Conservation (phyloP, 2,329 filamentous ascomycete species). For the Phaeomoniella chlamydospora region DNA sequence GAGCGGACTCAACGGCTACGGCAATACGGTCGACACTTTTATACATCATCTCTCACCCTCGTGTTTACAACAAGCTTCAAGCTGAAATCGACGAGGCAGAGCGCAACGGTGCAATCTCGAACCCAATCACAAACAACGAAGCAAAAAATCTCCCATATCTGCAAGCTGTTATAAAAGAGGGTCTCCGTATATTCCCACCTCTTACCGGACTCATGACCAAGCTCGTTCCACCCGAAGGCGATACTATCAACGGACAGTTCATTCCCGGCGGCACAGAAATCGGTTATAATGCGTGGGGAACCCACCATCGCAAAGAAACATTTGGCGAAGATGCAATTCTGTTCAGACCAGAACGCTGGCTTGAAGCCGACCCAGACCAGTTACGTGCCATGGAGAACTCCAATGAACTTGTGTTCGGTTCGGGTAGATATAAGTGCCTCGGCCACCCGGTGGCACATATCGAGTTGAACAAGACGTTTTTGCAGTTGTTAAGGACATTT, state of each 20-base stretch:
- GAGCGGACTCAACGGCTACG: background rate
- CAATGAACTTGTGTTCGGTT: conserved; percentile 29
- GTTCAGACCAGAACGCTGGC: conserved; percentile 36
- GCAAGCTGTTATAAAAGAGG: conserved; percentile 35
- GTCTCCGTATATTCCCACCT: conserved; percentile 31
- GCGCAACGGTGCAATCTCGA: conserved; percentile 3
- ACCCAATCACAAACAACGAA: conserved; percentile 7
- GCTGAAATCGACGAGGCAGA: conserved; percentile 3
- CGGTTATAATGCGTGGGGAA: conserved; percentile 25
- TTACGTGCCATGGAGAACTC: conserved; percentile 22
- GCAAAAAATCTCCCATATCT: conserved; percentile 23
- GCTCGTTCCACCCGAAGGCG: conserved; percentile 22
- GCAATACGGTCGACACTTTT: background rate
- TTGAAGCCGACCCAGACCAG: conserved; percentile 22
- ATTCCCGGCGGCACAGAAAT: conserved; percentile 33
- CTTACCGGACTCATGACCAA: conserved; percentile 22
- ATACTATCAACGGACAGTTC: conserved; percentile 21
- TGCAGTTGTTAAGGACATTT: background rate
- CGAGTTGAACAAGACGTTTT: conserved; percentile 35
- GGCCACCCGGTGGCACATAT: conserved; percentile 33
- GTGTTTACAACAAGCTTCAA: conserved; percentile 1
- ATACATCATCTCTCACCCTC: background rate
- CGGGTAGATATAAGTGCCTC: conserved; percentile 31
- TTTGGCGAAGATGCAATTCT: conserved; percentile 25
- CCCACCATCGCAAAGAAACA: conserved; percentile 22